Percentiles rank a stretch among this genome's conserved stretches.
phyloP scores from a whole-genome alignment of 768 basidiomycete genomes.

The Suillus hirtellus region DNA sequence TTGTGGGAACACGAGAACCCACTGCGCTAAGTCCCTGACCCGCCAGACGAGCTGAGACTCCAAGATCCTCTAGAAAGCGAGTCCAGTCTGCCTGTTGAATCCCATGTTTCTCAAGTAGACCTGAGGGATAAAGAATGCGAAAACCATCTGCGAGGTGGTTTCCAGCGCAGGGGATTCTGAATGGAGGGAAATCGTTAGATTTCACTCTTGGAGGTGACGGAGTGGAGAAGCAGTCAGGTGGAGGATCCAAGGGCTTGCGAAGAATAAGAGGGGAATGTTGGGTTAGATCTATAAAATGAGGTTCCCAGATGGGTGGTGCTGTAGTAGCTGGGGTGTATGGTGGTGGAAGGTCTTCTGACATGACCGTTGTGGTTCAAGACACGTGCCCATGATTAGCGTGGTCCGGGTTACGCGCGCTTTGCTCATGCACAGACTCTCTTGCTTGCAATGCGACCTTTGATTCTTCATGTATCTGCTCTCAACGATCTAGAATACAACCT shows the following conservation, averaged over 20 bases:
- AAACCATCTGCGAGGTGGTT: conserved; percentile 27
- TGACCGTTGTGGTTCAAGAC: background rate
- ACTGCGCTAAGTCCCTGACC: conserved; percentile 24
- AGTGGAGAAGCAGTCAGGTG: conserved; percentile 30
- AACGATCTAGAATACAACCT: conserved; percentile 69
- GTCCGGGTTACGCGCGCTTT: background rate
- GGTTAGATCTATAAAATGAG: conserved; percentile 27
- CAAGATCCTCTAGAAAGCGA: conserved; percentile 31
- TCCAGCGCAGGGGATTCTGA: conserved; percentile 25
- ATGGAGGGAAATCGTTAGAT: conserved; percentile 29
- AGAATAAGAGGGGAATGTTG: background rate
- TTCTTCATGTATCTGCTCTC: conserved; percentile 74
- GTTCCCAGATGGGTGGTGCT: conserved; percentile 30
- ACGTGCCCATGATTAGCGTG: background rate
- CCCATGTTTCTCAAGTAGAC: conserved; percentile 29
- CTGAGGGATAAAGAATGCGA: conserved; percentile 25
- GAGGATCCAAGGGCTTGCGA: conserved; percentile 32
- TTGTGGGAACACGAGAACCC: conserved; percentile 22
- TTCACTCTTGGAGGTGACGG: conserved; percentile 28
- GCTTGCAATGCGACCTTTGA: conserved; percentile 55
- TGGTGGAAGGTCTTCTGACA: conserved; percentile 12
- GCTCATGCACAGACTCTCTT: background rate
- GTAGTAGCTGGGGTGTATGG: conserved; percentile 10
- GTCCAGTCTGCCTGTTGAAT: conserved; percentile 29
- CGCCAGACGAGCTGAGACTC: conserved; percentile 29